Evolutionary conservation across 1,284 basidiomycete species (phyloP), one percentile per base, ranked within the genome.

Genomic region (Leccinum pachyderme): DNA sequence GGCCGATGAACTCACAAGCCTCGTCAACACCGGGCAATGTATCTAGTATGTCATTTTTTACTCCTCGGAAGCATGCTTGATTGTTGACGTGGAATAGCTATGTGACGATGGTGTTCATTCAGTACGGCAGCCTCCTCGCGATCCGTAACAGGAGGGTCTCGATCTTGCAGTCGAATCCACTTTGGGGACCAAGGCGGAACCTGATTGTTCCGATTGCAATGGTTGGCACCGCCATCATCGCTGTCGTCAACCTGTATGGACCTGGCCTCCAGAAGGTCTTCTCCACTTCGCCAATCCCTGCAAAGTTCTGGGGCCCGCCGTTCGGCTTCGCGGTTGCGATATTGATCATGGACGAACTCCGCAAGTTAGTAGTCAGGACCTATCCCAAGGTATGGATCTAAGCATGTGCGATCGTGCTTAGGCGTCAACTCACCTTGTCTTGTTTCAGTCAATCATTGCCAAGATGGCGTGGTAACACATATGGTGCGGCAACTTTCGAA

Each of bases 271-370:
- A 76, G 43, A 18, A 49, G 0, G 76, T 78, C 31, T 78, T 77
- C 47, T 49, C 47, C 22, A 77, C 76, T 9, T 58, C 69, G 1
- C 73, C 74, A 7, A 75, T 77, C 43, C 76, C 74, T 2, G 63
- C 65, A 2, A 76, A 71, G 72, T 77, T 75, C 65, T 77, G 76
- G 75, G 75, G 74, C 32, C 64, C 76, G 24, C 76, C 75, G 5
- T 77, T 77, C 52, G 65, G 61, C 2, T 77, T 77, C 37, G 75
- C 73, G 2, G 47, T 70, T 5, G 74, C 60, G 0, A 65, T 78
- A 12, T 55, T 77, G 55, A 65, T 62, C 7, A 54, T 76, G 25
- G 76, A 78, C 50, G 75, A 77, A 55, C 49, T 70, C 7, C 63
- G 76, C 35, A 77, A 77, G 59, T 52, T 76, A 48, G 56, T 77